These are phyloP conservation scores for Peterozyma toletana DNA, from an alignment of 805 yeast genomes.

Conservation along the genomic window DNA sequence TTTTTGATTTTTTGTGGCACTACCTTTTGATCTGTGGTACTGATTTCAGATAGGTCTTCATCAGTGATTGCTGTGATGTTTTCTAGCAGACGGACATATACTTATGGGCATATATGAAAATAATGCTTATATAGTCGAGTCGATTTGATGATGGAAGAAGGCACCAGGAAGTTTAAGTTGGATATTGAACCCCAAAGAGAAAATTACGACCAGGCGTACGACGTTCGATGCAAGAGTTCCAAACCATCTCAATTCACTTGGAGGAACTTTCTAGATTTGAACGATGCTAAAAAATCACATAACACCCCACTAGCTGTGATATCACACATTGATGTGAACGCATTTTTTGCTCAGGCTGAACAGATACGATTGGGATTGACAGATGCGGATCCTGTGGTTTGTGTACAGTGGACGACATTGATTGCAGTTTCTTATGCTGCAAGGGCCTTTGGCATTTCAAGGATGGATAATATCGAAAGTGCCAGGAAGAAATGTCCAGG, in stretches of 20 bases:
- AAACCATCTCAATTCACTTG: constrained; percentile 36
- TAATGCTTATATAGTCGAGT: too few species aligned
- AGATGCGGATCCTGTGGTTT: constrained; percentile 76
- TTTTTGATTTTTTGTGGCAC: too few species aligned
- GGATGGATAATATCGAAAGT: constrained; percentile 66
- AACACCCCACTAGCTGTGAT: constrained; percentile 68
- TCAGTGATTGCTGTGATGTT: too few species aligned
- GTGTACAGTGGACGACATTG: constrained; percentile 86
- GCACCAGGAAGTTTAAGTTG: constrained; percentile 11
- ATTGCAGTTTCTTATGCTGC: constrained; percentile 94
- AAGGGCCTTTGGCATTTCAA: constrained; percentile 66
- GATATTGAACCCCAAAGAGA: constrained; percentile 5
- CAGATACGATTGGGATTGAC: constrained; percentile 63
- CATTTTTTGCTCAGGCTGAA: constrained; percentile 94
- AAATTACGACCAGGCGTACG: not conserved
- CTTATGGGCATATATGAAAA: too few species aligned
- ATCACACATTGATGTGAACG: constrained; percentile 86
- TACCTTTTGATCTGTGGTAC: too few species aligned
- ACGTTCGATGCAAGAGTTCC: not conserved
- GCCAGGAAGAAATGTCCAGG: constrained; percentile 75
- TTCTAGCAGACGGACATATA: too few species aligned
- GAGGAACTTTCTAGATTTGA: constrained; percentile 41
- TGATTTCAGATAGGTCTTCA: too few species aligned
- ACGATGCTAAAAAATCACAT: constrained; percentile 40
- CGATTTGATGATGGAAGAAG: constrained; percentile 7